phyloP scores from a whole-genome alignment of 1,284 basidiomycete species.

The Fistulina hepatica region DNA sequence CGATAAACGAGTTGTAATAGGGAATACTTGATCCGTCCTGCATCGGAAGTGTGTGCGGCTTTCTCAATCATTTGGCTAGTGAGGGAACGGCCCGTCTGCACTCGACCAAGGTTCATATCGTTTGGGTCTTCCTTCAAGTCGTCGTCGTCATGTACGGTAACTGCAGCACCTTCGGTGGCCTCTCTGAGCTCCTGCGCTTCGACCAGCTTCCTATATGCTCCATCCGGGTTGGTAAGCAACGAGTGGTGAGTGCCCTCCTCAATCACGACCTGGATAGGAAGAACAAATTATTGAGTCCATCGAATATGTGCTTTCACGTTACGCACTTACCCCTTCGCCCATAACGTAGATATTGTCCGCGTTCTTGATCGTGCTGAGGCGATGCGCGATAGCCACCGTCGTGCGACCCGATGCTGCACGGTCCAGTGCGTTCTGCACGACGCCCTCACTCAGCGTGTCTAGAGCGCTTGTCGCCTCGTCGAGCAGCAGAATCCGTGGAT shows the following conservation, averaged over 20 bases:
- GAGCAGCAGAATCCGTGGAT: conserved; percentile 73
- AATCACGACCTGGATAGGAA: no score
- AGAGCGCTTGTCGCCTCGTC: conserved; percentile 88
- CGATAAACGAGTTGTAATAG: no score
- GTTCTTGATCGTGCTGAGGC: conserved; percentile 71
- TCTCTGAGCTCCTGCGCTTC: conserved; percentile 75
- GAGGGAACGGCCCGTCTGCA: no score
- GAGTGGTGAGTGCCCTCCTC: conserved; percentile 79
- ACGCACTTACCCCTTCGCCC: conserved; percentile 69
- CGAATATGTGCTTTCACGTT: no score
- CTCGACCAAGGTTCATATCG: no score
- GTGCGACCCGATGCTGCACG: conserved; percentile 45
- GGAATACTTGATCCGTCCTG: no score
- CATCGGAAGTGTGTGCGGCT: no score
- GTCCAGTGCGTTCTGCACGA: conserved; percentile 93
- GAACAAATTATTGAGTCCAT: no score
- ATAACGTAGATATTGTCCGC: conserved; percentile 83
- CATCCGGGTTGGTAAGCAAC: conserved; percentile 51
- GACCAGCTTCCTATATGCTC: conserved; percentile 71
- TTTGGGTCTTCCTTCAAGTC: conserved; percentile 12
- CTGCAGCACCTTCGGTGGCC: conserved; percentile 23
- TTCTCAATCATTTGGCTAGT: conserved; percentile 57
- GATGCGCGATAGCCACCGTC: conserved; percentile 69
- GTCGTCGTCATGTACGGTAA: conserved; percentile 22
- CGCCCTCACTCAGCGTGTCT: conserved; percentile 83